A percentile compares a stretch with the other conserved stretches of the same genome.
phyloP scores from a whole-genome alignment of 345 rosid genomes.

The Rhodamnia rubescens region DNA sequence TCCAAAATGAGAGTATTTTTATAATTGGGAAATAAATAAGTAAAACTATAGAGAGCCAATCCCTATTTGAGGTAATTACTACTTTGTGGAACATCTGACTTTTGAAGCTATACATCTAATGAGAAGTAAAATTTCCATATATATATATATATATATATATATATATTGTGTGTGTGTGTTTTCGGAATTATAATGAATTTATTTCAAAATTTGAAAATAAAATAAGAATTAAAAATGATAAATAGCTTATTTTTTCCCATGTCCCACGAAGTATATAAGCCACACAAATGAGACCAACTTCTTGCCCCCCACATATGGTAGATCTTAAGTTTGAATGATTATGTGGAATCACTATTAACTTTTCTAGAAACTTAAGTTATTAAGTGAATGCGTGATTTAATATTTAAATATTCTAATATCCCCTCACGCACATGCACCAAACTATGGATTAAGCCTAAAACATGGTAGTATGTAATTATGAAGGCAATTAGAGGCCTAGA shows the following conservation, averaged over 20 bases:
- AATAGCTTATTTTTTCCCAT: neutral
- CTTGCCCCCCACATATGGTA: neutral
- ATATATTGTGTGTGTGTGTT: too few species aligned
- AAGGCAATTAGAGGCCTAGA: too few species aligned
- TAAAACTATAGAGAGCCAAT: neutral
- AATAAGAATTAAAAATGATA: neutral
- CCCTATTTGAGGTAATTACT: neutral
- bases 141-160: too few species aligned
- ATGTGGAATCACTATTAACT: too few species aligned
- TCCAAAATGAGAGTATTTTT: neutral
- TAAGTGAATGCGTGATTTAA: too few species aligned
- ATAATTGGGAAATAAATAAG: neutral
- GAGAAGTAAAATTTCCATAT: neutral
- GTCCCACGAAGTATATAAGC: neutral
- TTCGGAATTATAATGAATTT: neutral
- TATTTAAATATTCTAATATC: too few species aligned
- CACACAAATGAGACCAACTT: neutral
- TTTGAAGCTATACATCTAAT: neutral
- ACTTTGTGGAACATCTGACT: neutral
- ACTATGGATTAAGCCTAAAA: too few species aligned
- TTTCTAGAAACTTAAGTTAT: too few species aligned
- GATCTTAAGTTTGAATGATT: neutral
- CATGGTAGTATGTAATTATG: too few species aligned
- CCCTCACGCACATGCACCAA: too few species aligned
- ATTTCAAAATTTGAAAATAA: neutral